phyloP scores from a whole-genome alignment of 75 land plant genomes.

The Azolla pinnata region DNA sequence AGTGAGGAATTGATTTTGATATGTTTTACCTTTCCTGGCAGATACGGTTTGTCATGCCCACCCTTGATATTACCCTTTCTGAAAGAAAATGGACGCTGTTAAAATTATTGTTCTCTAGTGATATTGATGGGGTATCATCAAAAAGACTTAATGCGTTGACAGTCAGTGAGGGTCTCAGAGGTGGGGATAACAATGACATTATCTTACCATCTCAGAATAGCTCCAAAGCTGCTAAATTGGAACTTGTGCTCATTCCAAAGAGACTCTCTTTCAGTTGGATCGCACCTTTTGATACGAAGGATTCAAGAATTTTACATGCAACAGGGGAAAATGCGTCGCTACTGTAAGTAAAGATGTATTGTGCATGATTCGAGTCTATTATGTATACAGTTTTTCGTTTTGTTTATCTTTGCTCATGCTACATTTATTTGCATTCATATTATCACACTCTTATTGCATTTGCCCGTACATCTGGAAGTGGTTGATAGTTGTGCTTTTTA shows the following conservation, averaged over 20 bases:
- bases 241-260: neutral
- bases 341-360: no score
- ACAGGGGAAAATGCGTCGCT: conserved; percentile 2
- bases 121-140: neutral
- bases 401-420: no score
- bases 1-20: no score
- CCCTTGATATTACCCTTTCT: neutral
- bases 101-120: neutral
- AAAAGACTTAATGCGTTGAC: no score
- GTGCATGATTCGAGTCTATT: no score
- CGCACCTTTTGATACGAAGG: no score
- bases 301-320: neutral
- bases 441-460: no score
- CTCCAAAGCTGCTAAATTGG: neutral
- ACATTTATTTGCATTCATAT: no score
- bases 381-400: no score
- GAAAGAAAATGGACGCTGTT: neutral
- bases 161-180: no score
- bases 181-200: no score
- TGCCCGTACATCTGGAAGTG: neutral
- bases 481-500: neutral
- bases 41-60: neutral
- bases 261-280: neutral
- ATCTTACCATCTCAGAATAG: neutral
- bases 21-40: neutral